phyloP scores from a whole-genome alignment of 2,329 filamentous ascomycete genomes.

The Chrysosporium queenslandicum region DNA sequence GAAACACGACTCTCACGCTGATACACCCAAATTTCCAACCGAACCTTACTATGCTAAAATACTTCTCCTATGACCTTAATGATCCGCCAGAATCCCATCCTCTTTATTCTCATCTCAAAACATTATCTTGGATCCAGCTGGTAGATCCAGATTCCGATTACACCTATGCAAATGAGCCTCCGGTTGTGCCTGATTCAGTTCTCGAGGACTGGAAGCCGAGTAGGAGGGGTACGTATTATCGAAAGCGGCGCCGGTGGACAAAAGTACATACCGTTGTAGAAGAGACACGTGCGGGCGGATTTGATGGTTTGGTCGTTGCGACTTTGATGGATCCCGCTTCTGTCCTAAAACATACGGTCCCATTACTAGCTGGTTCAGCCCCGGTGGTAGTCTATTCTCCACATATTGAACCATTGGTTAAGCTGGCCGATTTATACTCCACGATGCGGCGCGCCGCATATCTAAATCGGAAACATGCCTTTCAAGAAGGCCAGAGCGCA shows the following conservation, averaged over 20 bases:
- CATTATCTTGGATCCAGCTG: conserved; percentile 85
- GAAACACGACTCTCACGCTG: conserved; percentile 60
- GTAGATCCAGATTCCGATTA: conserved; percentile 65
- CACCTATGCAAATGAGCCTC: conserved; percentile 59
- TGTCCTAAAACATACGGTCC: conserved; percentile 64
- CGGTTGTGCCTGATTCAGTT: conserved; percentile 48
- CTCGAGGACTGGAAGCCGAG: conserved; percentile 67
- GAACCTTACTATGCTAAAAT: conserved; percentile 76
- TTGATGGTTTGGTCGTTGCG: conserved; percentile 73
- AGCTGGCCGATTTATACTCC: conserved; percentile 73
- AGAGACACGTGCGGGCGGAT: conserved; percentile 61
- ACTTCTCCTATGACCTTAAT: conserved; percentile 73
- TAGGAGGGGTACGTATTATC: conserved; percentile 74
- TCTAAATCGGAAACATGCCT: conserved; percentile 29
- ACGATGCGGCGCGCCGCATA: conserved; percentile 70
- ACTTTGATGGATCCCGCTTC: conserved; percentile 70
- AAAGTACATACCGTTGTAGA: conserved; percentile 63
- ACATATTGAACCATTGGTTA: conserved; percentile 65
- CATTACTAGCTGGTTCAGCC: conserved; percentile 71
- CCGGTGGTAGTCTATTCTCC: conserved; percentile 78
- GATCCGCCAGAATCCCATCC: conserved; percentile 60
- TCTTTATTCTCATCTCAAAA: conserved; percentile 68
- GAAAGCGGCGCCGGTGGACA: conserved; percentile 77
- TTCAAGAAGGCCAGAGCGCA: conserved; percentile 14
- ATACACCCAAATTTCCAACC: conserved; percentile 75